Evolutionary conservation across 495 filamentous ascomycete species (phyloP).

Genomic region (Staphylotrichum tortipilum): DNA sequence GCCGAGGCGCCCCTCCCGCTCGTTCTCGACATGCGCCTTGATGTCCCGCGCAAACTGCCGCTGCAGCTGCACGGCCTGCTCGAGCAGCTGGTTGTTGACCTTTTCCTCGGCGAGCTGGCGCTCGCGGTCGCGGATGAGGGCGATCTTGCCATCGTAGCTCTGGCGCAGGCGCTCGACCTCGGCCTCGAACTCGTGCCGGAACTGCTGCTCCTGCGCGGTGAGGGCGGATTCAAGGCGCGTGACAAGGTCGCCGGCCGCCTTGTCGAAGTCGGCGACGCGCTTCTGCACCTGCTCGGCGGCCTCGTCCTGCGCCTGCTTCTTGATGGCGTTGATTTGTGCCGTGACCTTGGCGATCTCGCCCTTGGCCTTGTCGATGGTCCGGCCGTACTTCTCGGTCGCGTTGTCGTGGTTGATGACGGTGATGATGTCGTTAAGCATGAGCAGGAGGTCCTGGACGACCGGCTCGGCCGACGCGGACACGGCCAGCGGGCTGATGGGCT

Average conservation of each 20-base stretch:
- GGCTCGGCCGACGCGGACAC: conserved; percentile 69
- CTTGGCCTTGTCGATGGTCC: conserved; percentile 74
- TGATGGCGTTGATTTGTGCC: conserved; percentile 62
- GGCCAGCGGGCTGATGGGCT: conserved; percentile 64
- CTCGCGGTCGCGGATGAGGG: conserved; percentile 64
- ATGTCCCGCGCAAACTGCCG: conserved; percentile 71
- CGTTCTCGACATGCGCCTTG: conserved; percentile 72
- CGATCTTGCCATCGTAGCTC: conserved; percentile 70
- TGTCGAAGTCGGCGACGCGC: conserved; percentile 49
- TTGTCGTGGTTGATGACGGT: conserved; percentile 81
- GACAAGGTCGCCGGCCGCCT: conserved; percentile 60
- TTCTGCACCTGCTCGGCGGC: conserved; percentile 68
- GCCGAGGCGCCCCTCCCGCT: conserved; percentile 78
- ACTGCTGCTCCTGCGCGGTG: conserved; percentile 63
- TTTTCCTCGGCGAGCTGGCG: conserved; percentile 70
- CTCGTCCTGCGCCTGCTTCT: conserved; percentile 52
- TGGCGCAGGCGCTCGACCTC: conserved; percentile 70
- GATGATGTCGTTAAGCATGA: conserved; percentile 92
- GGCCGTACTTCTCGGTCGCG: conserved; percentile 59
- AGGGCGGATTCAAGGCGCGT: conserved; percentile 66
- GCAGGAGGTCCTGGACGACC: conserved; percentile 85
- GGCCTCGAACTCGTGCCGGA: conserved; percentile 79
- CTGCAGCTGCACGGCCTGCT: conserved; percentile 84
- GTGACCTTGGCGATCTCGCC: conserved; percentile 68
- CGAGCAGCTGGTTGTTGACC: conserved; percentile 73